Conservation (phyloP, 768 basidiomycete genomes). For the Tephrocybe sp. region DNA sequence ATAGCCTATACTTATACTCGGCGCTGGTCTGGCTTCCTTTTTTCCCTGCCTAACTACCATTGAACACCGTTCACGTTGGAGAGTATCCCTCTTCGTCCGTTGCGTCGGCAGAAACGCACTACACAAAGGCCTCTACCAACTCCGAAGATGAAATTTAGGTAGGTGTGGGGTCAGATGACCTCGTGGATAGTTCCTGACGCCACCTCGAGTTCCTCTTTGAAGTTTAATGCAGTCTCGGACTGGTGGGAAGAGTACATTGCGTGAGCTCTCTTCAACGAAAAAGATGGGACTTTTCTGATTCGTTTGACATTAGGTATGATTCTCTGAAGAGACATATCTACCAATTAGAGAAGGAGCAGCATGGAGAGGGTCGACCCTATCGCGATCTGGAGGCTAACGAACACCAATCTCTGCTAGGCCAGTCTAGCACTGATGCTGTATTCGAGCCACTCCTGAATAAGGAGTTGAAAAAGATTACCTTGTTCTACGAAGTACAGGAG, state of each 20-base stretch:
- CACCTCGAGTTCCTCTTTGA: conserved; percentile 67
- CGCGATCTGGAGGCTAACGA: conserved; percentile 70
- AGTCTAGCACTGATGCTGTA: conserved; percentile 47
- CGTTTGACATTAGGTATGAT: conserved; percentile 61
- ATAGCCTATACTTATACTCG: background rate
- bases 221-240: conserved; percentile 89
- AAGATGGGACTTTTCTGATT: background rate
- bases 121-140: conserved; percentile 19
- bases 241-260: conserved; percentile 94
- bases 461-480: conserved; percentile 77
- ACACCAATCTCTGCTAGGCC: conserved; percentile 51
- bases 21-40: background rate
- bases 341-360: conserved; percentile 79
- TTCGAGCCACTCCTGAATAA: conserved; percentile 79
- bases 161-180: conserved; percentile 10
- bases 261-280: conserved; percentile 40
- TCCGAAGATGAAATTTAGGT: conserved; percentile 65
- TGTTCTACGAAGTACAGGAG: conserved; percentile 81
- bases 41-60: conserved; percentile 7
- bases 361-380: conserved; percentile 37
- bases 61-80: conserved; percentile 26
- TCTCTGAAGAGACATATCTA: conserved; percentile 83
- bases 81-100: conserved; percentile 38
- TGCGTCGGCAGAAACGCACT: conserved; percentile 21
- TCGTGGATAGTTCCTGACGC: background rate